Base-by-base conservation (phyloP, 352 stramenopile species). In the Globisporangium alternatum region DNA sequence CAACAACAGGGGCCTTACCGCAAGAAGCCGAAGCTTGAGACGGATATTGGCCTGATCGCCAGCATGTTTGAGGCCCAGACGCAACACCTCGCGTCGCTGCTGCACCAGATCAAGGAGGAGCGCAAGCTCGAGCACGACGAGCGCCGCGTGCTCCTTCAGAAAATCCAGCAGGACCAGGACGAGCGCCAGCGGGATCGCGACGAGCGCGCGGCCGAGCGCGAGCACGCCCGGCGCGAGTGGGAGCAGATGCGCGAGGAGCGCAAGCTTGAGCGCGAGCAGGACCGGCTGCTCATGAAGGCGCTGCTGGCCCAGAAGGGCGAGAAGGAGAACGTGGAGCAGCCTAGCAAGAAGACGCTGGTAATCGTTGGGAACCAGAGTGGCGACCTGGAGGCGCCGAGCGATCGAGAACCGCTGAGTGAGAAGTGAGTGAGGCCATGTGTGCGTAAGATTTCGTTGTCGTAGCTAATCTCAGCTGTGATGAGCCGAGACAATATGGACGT, bases 61-160 rank as follows among this genome's bases (percentile, higher is more conserved):
- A 44, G 31, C 30, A 55, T 66, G 22, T 60, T 66, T 35, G 61
- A 60, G 30, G 39, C 43, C 21, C 61, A 66, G 52, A 56, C 52
- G 21, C 61, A 66, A 52, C 52, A 66, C 41, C 39, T 66, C 30
- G 45, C 61, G 30, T 45, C 52, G 31, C 54, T 66, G 39, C 35
- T 66, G 25, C 21, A 39, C 7, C 61, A 66, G 52, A 56, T 66
- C 41, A 47, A 47, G 9, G 61, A 56, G 0, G 61, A 66, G 21
- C 54, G 61, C 5, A 56, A 43, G 41, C 31, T 60, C 10, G 61
- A 66, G 61, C 61, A 66, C 21, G 52, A 66, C 2, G 52, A 66
- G 52, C 51, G 61, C 2, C 39, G 52, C 1, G 22, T 28, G 41
- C 28, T 66, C 12, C 52, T 66, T 7, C 30, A 45, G 41, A 56